Evolutionary conservation across 345 rosid genomes (phyloP).

Genomic region (Lepidium sativum): DNA sequence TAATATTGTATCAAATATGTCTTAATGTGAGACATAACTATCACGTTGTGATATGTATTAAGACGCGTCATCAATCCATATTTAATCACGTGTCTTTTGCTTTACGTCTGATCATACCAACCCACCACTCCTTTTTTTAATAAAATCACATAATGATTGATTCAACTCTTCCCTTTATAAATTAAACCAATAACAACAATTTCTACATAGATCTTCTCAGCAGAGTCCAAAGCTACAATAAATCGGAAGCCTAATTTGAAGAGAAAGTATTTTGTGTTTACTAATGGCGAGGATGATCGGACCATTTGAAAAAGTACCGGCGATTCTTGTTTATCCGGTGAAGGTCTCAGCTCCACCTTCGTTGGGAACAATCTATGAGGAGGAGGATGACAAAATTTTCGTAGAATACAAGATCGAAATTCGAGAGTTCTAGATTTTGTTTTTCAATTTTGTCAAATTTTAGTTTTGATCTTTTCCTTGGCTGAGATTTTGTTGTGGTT

Average conservation of each 20-base stretch:
- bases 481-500: too few relatives aligned
- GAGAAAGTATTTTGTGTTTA: not conserved
- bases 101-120: not conserved
- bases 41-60: not conserved
- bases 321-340: slow-evolving; percentile 4
- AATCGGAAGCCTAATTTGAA: not conserved
- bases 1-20: too few relatives aligned
- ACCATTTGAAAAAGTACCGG: slow-evolving; percentile 1
- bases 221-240: not conserved
- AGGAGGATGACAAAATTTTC: not conserved
- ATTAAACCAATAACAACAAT: not conserved
- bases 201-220: not conserved
- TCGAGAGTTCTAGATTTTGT: not conserved
- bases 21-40: not conserved
- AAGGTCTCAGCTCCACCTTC: slow-evolving; percentile 13
- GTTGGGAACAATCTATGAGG: slow-evolving; percentile 8
- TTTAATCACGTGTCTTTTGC: not conserved
- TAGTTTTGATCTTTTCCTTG: not conserved
- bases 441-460: not conserved
- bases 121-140: not conserved
- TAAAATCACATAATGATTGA: not conserved
- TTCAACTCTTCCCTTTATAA: not conserved
- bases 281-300: slow-evolving; percentile 15
- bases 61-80: not conserved
- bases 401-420: not conserved